Evolutionary conservation across 2,329 filamentous ascomycete genomes (phyloP).

Genomic region (Fusarium albosuccineum): DNA sequence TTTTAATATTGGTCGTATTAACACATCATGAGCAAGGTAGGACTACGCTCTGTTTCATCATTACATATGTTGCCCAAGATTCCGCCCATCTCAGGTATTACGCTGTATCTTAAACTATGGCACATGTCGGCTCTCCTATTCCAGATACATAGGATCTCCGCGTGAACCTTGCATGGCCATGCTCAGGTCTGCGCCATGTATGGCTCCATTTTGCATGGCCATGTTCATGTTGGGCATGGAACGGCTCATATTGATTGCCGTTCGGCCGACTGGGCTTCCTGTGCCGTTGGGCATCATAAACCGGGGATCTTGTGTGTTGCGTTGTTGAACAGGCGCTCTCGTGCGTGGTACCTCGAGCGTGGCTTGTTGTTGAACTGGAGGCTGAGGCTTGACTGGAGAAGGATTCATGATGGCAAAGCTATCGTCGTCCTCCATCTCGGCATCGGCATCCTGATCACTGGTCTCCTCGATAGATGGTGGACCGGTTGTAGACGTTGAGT

Average conservation of each 20-base stretch:
- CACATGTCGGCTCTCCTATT: conserved; percentile 49
- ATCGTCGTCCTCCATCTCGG: conserved; percentile 71
- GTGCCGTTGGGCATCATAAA: conserved; percentile 60
- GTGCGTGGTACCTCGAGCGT: conserved; percentile 60
- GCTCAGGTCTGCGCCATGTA: conserved; percentile 59
- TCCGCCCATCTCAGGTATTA: conserved; percentile 20
- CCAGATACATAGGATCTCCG: conserved; percentile 66
- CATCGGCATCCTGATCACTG: conserved; percentile 59
- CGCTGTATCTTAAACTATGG: conserved; percentile 6
- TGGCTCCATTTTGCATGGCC: conserved; percentile 54
- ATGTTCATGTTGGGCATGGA: conserved; percentile 63
- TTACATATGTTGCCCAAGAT: conserved; percentile 43
- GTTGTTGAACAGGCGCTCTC: conserved; percentile 54
- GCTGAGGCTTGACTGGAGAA: conserved; percentile 54
- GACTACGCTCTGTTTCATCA: conserved; percentile 47
- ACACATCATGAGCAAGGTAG: conserved; percentile 46
- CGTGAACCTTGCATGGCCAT: conserved; percentile 61
- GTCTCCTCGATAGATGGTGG: conserved; percentile 61
- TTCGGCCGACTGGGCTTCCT: conserved; percentile 52
- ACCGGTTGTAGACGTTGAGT: conserved; percentile 51
- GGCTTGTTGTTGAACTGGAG: conserved; percentile 56
- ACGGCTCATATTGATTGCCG: conserved; percentile 57
- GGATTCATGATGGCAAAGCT: conserved; percentile 65
- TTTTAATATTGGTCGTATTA: conserved; percentile 48
- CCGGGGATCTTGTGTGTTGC: conserved; percentile 50